Percentiles rank a stretch among this genome's conserved stretches.
Evolutionary conservation across 2,329 filamentous ascomycete genomes (phyloP).

Genomic region (Trichoderma pleuroti): DNA sequence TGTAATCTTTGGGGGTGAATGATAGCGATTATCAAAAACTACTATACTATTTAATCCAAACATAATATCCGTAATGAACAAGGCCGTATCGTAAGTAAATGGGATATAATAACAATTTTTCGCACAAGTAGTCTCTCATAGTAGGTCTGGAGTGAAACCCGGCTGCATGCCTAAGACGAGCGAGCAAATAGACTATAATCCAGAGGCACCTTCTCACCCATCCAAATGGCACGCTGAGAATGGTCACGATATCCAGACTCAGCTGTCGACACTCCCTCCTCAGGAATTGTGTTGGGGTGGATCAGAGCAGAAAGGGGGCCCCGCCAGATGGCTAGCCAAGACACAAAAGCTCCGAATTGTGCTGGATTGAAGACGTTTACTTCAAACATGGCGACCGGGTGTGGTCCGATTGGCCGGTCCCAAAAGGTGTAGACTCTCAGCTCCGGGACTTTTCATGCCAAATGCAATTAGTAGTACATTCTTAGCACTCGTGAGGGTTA

Average conservation of each 20-base stretch:
- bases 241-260: conserved; percentile 53
- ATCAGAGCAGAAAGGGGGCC: conserved; percentile 75
- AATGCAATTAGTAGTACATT: conserved; percentile 7
- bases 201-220: conserved; percentile 64
- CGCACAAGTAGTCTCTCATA: not conserved
- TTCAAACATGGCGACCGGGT: conserved; percentile 86
- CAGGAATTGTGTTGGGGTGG: conserved; percentile 73
- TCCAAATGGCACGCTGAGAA: conserved; percentile 67
- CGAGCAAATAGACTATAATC: conserved; percentile 34
- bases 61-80: not conserved
- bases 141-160: not conserved
- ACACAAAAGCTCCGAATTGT: conserved; percentile 84
- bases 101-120: not conserved
- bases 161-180: not conserved
- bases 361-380: conserved; percentile 82
- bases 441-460: conserved; percentile 63
- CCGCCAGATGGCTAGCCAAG: conserved; percentile 79
- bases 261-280: conserved; percentile 30
- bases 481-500: not conserved
- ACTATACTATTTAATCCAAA: not conserved
- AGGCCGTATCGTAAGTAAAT: not conserved
- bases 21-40: not conserved
- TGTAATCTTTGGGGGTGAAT: not conserved
- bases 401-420: conserved; percentile 75
- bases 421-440: conserved; percentile 76